A percentile compares a stretch with the other conserved stretches of the same genome.
Evolutionary conservation across 139 green algal genomes (phyloP).

Genomic region (Nannochloris sp.): DNA sequence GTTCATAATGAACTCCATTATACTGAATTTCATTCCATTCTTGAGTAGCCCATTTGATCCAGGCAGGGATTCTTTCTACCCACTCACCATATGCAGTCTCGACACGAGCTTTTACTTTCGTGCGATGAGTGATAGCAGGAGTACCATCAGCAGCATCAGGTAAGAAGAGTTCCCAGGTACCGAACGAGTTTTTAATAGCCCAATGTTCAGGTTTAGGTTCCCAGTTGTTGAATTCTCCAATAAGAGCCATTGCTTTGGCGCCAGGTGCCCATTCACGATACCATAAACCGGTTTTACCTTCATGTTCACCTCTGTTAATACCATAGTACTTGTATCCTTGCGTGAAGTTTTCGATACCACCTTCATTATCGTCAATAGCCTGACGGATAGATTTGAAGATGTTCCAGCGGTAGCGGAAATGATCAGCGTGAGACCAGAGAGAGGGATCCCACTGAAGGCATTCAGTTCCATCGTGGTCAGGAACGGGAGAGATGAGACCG

Average conservation of each 20-base stretch:
- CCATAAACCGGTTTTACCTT: constrained; percentile 73
- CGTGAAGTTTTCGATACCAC: constrained; percentile 80
- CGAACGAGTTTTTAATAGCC: constrained; percentile 81
- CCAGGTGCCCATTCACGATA: constrained; percentile 86
- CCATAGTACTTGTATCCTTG: constrained; percentile 78
- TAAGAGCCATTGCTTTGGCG: constrained; percentile 68
- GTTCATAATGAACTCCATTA: constrained; percentile 84
- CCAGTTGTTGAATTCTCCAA: constrained; percentile 97
- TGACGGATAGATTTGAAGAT: constrained; percentile 67
- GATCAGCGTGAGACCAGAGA: constrained; percentile 72
- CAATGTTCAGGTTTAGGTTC: constrained; percentile 69
- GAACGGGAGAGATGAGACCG: constrained; percentile 29
- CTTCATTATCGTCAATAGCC: constrained; percentile 79
- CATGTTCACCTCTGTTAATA: constrained; percentile 72
- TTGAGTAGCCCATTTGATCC: constrained; percentile 89
- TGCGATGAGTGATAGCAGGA: constrained; percentile 69
- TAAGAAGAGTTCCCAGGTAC: constrained; percentile 82
- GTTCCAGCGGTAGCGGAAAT: constrained; percentile 91
- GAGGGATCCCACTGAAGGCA: constrained; percentile 79
- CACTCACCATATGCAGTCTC: constrained; percentile 71
- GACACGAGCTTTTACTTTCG: constrained; percentile 76
- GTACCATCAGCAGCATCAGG: constrained; percentile 66
- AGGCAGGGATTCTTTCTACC: constrained; percentile 87
- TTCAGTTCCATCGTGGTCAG: constrained; percentile 80
- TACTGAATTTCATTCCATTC: constrained; percentile 90